Evolutionary conservation across 1,284 basidiomycete species (phyloP), one percentile per base, ranked within the genome.

Genomic region (Inonotus obliquus): DNA sequence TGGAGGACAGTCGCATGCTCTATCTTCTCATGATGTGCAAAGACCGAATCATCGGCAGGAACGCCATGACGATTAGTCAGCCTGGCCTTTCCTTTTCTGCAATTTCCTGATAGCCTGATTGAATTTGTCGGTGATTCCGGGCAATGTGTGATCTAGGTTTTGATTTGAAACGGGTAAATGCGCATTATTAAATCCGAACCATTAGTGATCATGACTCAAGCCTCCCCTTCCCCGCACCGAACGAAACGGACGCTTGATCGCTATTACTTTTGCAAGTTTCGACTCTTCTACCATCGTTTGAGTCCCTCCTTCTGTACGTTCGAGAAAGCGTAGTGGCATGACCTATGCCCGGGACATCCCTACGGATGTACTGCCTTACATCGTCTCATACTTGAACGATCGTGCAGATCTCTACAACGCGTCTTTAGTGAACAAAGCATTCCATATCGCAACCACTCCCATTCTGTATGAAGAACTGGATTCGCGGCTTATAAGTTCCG

Each of bases 401-500:
- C 45, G 60, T 29, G 39, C 13, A 1, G 60, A 61, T 29, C 54
- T 61, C 19, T 61, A 48, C 27, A 51, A 48, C n/a, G 48, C 60
- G 27, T 48, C 54, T 4, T 54, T 61, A 10, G 60, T 57, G 38
- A 61, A 47, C 48, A 56, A 45, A 29, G 32, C 55, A 4, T 52
- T 61, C 0, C 52, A 61, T 27, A 19, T 21, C 1, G 60, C 60
- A 11, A 55, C 54, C 6, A 41, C 48, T n/a, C 54, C 60, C 2
- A 21, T 57, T 23, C 48, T 61, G 23, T 61, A 61, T 21, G 54
- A 57, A 23, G 54, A 51, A 23, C 35, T 61, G 17, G 60, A 61
- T 37, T 56, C 60, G 17, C 60, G 60, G n/a, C 35, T 57, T 19
- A 51, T 51, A 23, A 53, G 45, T 39, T 52, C 60, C 10, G 47